Evolutionary conservation across 164 flowering plant species (phyloP), one percentile per base, ranked within the genome.

Genomic region (grape (Vitis vinifera)): DNA sequence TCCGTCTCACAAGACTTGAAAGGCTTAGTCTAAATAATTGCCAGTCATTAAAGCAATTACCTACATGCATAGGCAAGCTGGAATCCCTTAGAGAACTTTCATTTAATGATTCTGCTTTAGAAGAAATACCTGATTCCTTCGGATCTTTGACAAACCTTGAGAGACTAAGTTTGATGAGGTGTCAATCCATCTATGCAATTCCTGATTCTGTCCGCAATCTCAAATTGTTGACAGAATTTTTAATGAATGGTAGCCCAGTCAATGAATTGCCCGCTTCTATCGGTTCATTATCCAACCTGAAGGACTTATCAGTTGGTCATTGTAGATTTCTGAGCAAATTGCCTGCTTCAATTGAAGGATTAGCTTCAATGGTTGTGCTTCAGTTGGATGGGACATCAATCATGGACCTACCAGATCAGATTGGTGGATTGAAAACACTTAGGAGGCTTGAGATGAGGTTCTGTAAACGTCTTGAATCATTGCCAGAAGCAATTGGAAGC

Each of bases 171-270:
- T 56, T 82, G 63, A 53, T 50, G 58, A 23, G 10, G 63, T 82
- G 82, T 19, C 9, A 9, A 66, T 79, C 71, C 2, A 74, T 82
- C 29, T 52, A 59, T 51, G 55, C 14, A 12, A 58, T 79, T 60
- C 82, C 82, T 27, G 70, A 66, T 56, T 67, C 85, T 19, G 51
- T 79, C 61, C 76, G 79, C n/a, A 55, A 71, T 16, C 75, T 82
- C 66, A 59, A 70, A 49, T 68, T 77, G 9, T 58, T 82, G 37
- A 13, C 30, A 37, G 55, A 64, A 37, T 71, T 82, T 10, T 51
- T 29, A 12, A 70, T 79, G 49, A 10, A 59, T 62, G 62, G 65
- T 27, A 70, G 61, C 61, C 11, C 76, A 37, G 55, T 82, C 15
- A 58, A 50, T 59, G 59, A 75, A 17, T 65, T 82, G 17, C 85